Percentiles rank a stretch among this genome's conserved stretches.
Conservation (phyloP, 495 filamentous ascomycete species). For the Lichenothelia convexa region DNA sequence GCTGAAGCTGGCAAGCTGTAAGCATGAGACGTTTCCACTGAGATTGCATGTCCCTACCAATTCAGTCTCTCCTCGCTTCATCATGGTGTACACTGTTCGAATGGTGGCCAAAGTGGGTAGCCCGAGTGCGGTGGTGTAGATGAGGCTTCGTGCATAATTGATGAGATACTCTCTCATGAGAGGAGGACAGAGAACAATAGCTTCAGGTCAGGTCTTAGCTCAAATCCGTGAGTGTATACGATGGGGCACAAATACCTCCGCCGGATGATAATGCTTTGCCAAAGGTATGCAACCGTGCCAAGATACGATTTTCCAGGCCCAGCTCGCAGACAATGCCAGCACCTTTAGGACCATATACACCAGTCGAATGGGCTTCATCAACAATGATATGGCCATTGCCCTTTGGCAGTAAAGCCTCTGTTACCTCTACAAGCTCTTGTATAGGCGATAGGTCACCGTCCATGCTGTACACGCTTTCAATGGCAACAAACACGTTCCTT, state of each 20-base stretch:
- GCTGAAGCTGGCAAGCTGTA: no score
- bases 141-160: constrained; percentile 42
- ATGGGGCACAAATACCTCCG: constrained; percentile 57
- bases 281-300: constrained; percentile 56
- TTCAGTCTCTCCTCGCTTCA: constrained; percentile 26
- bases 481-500: constrained; percentile 41
- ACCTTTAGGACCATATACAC: constrained; percentile 43
- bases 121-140: constrained; percentile 41
- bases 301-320: constrained; percentile 45
- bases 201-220: background rate
- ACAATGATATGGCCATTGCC: constrained; percentile 52
- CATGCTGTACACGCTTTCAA: constrained; percentile 74
- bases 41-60: constrained; percentile 12
- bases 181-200: constrained; percentile 26
- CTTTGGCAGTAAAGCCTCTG: constrained; percentile 35
- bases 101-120: constrained; percentile 35
- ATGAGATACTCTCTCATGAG: constrained; percentile 36
- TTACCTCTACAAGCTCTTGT: constrained; percentile 33
- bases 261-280: constrained; percentile 57
- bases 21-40: no score
- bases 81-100: constrained; percentile 28
- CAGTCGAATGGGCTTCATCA: constrained; percentile 64
- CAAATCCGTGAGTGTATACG: no score
- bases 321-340: constrained; percentile 48
- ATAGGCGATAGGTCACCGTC: constrained; percentile 59